Conservation (phyloP, 2,329 filamentous ascomycete species). For the Phyllosticta citrichinensis region DNA sequence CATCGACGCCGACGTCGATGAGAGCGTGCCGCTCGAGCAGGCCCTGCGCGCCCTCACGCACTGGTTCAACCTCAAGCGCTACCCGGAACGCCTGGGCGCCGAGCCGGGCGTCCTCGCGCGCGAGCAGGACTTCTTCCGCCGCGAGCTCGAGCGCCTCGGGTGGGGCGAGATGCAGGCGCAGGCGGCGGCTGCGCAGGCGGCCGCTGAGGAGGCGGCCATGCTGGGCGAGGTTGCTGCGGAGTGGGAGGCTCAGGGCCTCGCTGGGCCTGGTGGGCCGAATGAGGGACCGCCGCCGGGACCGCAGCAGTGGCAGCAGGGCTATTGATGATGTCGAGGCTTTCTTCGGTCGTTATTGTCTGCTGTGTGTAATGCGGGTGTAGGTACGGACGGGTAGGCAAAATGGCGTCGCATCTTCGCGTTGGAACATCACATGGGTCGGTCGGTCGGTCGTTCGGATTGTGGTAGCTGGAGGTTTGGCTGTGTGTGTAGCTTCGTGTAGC, state of each 20-base stretch:
- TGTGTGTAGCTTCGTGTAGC: no score
- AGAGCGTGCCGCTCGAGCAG: slow-evolving; percentile 85
- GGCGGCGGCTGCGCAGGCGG: neutral
- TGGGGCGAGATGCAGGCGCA: slow-evolving; percentile 21
- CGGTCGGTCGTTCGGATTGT: no score
- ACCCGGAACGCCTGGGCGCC: slow-evolving; percentile 64
- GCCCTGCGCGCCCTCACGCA: slow-evolving; percentile 80
- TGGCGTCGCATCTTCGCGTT: no score
- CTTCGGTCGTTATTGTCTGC: no score
- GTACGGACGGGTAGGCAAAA: no score
- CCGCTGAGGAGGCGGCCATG: neutral
- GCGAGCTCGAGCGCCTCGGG: slow-evolving; percentile 42
- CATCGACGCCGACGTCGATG: slow-evolving; percentile 87
- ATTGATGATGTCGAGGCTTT: neutral
- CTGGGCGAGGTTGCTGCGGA: neutral
- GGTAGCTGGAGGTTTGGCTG: no score
- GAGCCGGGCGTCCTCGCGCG: slow-evolving; percentile 30
- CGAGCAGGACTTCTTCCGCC: slow-evolving; percentile 39
- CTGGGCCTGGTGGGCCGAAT: neutral
- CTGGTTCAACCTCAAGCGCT: slow-evolving; percentile 82
- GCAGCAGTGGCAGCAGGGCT: neutral
- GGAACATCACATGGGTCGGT: no score
- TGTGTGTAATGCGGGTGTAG: no score
- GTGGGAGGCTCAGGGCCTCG: neutral
- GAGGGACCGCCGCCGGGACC: neutral